A percentile compares a stretch with the other conserved stretches of the same genome.
Evolutionary conservation across 768 basidiomycete species (phyloP).

Genomic region (Sporobolomyces phaffii): DNA sequence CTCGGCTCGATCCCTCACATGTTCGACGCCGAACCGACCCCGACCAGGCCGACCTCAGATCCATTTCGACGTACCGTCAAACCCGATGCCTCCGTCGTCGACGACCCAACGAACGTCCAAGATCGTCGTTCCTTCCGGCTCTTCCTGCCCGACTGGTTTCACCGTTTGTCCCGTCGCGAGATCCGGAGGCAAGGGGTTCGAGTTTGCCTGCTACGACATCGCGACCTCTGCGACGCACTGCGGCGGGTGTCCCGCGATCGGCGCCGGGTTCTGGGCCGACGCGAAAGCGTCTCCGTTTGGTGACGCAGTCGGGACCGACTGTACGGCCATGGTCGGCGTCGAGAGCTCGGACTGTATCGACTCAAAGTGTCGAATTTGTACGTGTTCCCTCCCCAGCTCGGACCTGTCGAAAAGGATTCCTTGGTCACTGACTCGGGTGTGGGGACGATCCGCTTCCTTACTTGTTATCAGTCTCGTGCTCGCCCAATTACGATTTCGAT

Average conservation of each 20-base stretch:
- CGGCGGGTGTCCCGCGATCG: conserved; percentile 42
- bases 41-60: conserved; percentile 1
- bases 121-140: conserved; percentile 11
- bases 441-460: too few species aligned
- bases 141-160: conserved; percentile 24
- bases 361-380: conserved; percentile 38
- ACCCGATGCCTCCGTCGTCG: background rate
- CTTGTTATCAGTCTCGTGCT: conserved; percentile 32
- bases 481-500: conserved; percentile 12
- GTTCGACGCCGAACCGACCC: conserved; percentile 1
- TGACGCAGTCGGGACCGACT: conserved; percentile 36
- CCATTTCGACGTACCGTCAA: background rate
- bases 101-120: background rate
- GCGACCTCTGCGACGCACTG: conserved; percentile 41
- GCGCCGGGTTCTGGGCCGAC: conserved; percentile 8
- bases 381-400: background rate
- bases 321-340: conserved; percentile 40
- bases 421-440: background rate
- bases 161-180: conserved; percentile 15
- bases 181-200: background rate
- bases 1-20: background rate
- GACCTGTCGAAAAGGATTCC: too few species aligned
- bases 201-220: conserved; percentile 42
- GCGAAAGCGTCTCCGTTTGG: background rate
- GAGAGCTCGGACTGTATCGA: conserved; percentile 37